Percentiles rank a stretch among this genome's conserved stretches.
phyloP scores from a whole-genome alignment of 2,329 filamentous ascomycete species.

The Aspergillaceae sp. region DNA sequence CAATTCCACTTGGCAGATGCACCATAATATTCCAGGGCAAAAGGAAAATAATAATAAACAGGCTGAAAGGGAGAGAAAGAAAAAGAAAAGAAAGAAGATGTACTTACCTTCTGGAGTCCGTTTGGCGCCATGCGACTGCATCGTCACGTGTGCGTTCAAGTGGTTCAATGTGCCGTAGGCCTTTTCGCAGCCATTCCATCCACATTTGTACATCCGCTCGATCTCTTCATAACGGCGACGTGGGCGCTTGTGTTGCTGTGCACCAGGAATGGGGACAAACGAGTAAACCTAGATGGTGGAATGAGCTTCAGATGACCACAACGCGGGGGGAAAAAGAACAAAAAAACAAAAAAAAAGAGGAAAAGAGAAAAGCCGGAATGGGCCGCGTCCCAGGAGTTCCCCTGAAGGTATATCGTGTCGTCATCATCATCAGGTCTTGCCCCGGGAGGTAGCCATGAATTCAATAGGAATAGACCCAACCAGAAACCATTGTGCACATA shows the following conservation, averaged over 20 bases:
- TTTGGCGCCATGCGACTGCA: conserved; percentile 94
- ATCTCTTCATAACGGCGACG: conserved; percentile 94
- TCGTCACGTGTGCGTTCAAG: conserved; percentile 94
- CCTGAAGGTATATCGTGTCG: conserved; percentile 9
- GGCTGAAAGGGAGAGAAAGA: too few species aligned
- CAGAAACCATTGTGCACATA: conserved; percentile 41
- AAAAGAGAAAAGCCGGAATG: conserved; percentile 14
- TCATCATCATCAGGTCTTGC: too few species aligned
- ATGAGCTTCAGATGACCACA: conserved; percentile 10
- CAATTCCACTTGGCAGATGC: conserved; percentile 1
- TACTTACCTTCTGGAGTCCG: conserved; percentile 89
- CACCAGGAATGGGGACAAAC: conserved; percentile 93
- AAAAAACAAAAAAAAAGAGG: conserved; percentile 9
- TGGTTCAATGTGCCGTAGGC: conserved; percentile 97
- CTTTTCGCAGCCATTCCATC: conserved; percentile 97
- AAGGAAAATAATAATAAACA: conserved; percentile 1
- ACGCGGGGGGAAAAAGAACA: not conserved
- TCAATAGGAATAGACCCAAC: too few species aligned
- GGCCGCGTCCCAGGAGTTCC: conserved; percentile 12
- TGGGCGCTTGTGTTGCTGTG: conserved; percentile 93
- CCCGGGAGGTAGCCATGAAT: too few species aligned
- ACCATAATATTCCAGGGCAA: not conserved
- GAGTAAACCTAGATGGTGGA: conserved; percentile 68
- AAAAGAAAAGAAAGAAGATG: conserved; percentile 4
- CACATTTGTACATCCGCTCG: conserved; percentile 99